These are phyloP conservation scores for Moringa oleifera DNA, from an alignment of 345 rosid genomes.

Conservation along the genomic window DNA sequence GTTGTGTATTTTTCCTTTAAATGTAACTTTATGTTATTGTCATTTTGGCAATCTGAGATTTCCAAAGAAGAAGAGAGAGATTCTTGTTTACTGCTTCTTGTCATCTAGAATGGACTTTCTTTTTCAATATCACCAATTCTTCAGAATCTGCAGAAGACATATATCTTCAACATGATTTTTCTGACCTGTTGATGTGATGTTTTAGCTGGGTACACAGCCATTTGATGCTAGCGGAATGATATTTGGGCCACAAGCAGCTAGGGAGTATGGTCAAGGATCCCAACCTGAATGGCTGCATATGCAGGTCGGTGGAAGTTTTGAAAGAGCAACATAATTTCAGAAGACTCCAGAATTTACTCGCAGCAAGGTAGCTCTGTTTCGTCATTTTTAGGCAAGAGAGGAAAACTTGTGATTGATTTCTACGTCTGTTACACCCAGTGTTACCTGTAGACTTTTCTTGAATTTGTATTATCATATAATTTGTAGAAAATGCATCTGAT, in stretches of 20 bases:
- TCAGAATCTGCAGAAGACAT: background rate
- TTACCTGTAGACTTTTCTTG: constrained; percentile 5
- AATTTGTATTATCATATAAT: constrained; percentile 7
- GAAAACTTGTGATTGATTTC: constrained; percentile 8
- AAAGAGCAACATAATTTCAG: constrained; percentile 39
- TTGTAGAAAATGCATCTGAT: constrained; percentile 25
- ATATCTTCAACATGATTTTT: background rate
- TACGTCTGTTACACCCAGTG: constrained; percentile 6
- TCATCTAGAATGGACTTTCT: background rate
- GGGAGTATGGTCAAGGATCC: constrained; percentile 50
- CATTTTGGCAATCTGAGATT: background rate
- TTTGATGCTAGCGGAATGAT: constrained; percentile 52
- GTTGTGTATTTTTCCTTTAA: background rate
- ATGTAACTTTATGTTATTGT: background rate
- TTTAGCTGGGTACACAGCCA: constrained; percentile 47
- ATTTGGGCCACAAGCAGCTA: constrained; percentile 53
- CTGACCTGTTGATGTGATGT: constrained; percentile 8
- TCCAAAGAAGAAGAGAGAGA: background rate
- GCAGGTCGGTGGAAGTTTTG: constrained; percentile 66
- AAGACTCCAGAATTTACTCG: background rate
- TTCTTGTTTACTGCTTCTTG: background rate
- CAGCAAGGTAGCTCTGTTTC: constrained; percentile 12
- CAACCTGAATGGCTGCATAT: constrained; percentile 76
- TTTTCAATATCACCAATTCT: too few relatives aligned
- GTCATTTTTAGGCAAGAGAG: background rate